Evolutionary conservation across 2,329 filamentous ascomycete genomes (phyloP).

Genomic region (Cercospora berteroae): DNA sequence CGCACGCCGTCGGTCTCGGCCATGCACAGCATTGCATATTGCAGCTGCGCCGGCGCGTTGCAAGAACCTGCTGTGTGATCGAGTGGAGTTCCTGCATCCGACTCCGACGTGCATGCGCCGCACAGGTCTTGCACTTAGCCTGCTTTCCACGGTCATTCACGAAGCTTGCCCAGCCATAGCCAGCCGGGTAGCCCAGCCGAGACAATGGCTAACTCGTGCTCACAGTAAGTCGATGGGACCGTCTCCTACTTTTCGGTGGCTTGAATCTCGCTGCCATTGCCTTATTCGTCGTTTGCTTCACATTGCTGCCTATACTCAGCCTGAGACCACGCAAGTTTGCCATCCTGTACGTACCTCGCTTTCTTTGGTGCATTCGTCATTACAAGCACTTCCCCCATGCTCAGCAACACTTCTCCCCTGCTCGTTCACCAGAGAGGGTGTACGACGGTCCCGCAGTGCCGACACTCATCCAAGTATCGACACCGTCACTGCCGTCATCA

Average conservation of each 20-base stretch:
- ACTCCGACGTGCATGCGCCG: slow-evolving; percentile 25
- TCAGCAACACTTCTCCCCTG: slow-evolving; percentile 16
- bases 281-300: slow-evolving; percentile 92
- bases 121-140: slow-evolving; percentile 18
- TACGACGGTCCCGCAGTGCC: slow-evolving; percentile 26
- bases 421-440: slow-evolving; percentile 24
- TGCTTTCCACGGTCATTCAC: slow-evolving; percentile 18
- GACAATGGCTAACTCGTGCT: slow-evolving; percentile 35
- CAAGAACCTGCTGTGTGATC: slow-evolving; percentile 23
- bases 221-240: slow-evolving; percentile 95
- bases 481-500: slow-evolving; percentile 16
- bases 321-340: slow-evolving; percentile 89
- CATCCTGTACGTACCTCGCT: slow-evolving; percentile 73
- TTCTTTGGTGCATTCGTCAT: slow-evolving; percentile 9
- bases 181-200: slow-evolving; percentile 32
- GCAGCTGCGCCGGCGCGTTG: slow-evolving; percentile 16
- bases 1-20: slow-evolving; percentile 26
- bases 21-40: slow-evolving; percentile 26
- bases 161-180: slow-evolving; percentile 13
- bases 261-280: slow-evolving; percentile 86
- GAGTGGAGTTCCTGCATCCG: slow-evolving; percentile 33
- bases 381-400: slow-evolving; percentile 17
- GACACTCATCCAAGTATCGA: slow-evolving; percentile 18
- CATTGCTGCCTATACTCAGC: slow-evolving; percentile 78
- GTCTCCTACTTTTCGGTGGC: slow-evolving; percentile 83